Evolutionary conservation across 352 stramenopile genomes (phyloP), one percentile per base, ranked within the genome.

Genomic region (Pythium phragmiticola): DNA sequence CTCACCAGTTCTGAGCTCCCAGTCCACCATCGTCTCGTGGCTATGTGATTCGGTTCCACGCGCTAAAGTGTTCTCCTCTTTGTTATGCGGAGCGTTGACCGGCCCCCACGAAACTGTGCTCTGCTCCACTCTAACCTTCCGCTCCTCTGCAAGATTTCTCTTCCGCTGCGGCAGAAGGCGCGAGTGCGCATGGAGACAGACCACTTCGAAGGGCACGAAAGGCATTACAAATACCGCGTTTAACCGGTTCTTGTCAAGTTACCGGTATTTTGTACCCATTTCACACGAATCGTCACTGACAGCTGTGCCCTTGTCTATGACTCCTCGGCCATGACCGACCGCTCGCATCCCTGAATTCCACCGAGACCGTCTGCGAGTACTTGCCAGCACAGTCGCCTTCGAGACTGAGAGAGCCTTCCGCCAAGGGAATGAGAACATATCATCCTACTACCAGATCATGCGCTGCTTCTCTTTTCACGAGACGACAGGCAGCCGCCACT

Each of bases 361-460:
- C 13, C 47, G 57, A 1, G 19, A 57, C 30, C 43, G 37, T n/a
- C 26, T 34, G 2, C 45, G 53, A 1, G 43, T 9, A 5, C 30
- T 42, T 14, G 6, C 17, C 23, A 17, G 41, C 14, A 9, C n/a
- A 14, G 11, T 43, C 7, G 41, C 13, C 4, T 21, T 49, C 6
- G 57, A 65, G 43, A 42, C 56, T 1, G 19, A 28, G 1, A 17
- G 47, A 41, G n/a, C 36, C 16, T 55, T 41, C 13, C 28, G 43
- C 26, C 50, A 62, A 21, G 7, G 30, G 17, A 14, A 46, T 33
- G 21, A 63, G 23, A 58, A 53, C 23, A 53, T 52, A 39, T 28
- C 68, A 4, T 19, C 66, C n/a, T 69, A 53, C 33, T 55, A 54
- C 19, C 60, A 69, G 41, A 59, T 69, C 45, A 19, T 47, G 45